A percentile compares a stretch with the other conserved stretches of the same genome.
These are phyloP conservation scores for Barbarea vulgaris DNA, from an alignment of 345 rosid genomes.

Conservation along the genomic window DNA sequence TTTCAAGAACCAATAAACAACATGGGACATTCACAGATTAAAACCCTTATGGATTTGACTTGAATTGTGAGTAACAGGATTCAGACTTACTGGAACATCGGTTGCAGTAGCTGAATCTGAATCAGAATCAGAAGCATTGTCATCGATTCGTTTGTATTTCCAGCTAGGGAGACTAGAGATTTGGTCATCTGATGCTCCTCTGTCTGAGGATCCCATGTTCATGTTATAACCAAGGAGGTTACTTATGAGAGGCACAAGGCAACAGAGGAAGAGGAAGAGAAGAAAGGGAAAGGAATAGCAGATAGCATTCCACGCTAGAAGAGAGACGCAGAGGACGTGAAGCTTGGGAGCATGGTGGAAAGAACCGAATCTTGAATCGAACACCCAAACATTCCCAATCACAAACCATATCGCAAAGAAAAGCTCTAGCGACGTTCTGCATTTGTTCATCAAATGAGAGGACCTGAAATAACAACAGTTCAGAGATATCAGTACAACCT, in stretches of 20 bases:
- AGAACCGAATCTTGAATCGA: conserved; percentile 86
- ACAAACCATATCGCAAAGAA: conserved; percentile 99
- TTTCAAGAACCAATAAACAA: background rate
- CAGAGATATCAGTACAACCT: conserved; percentile 10
- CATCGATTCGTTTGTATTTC: conserved; percentile 61
- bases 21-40: background rate
- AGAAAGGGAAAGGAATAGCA: conserved; percentile 92
- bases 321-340: conserved; percentile 80
- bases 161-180: conserved; percentile 80
- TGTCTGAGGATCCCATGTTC: conserved; percentile 75
- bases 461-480: conserved; percentile 46
- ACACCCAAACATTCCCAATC: conserved; percentile 97
- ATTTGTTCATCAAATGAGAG: conserved; percentile 85
- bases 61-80: conserved; percentile 1
- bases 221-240: conserved; percentile 91
- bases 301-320: conserved; percentile 92
- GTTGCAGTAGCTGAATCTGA: conserved; percentile 39
- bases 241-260: conserved; percentile 79
- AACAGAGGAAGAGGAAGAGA: conserved; percentile 83
- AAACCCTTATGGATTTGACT: background rate
- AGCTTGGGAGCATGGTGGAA: conserved; percentile 83
- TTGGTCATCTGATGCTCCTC: conserved; percentile 92
- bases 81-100: conserved; percentile 55
- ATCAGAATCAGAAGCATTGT: conserved; percentile 39
- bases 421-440: conserved; percentile 87